Percentiles rank a stretch among this genome's conserved stretches.
Evolutionary conservation across 1,284 basidiomycete genomes (phyloP).

Genomic region (Cutaneotrichosporon sp.): DNA sequence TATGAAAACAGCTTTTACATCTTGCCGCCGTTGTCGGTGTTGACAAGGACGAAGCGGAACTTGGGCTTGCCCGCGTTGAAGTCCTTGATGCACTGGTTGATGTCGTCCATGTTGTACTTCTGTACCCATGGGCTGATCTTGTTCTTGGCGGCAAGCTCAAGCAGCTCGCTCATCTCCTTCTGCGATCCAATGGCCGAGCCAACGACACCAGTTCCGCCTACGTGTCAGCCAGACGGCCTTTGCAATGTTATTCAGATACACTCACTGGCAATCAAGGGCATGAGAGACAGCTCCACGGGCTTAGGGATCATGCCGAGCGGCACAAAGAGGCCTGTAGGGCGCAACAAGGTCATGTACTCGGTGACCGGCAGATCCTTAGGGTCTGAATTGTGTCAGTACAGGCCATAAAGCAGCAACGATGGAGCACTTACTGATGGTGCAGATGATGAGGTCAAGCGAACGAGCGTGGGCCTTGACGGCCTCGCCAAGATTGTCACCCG

Average conservation of each 20-base stretch:
- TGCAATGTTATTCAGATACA: too few species aligned
- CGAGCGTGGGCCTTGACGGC: constrained; percentile 33
- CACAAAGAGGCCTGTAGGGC: constrained; percentile 43
- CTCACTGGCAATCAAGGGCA: constrained; percentile 11
- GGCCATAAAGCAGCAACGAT: not conserved
- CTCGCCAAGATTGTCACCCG: constrained; percentile 25
- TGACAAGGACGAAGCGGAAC: constrained; percentile 49
- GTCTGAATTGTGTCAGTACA: not conserved
- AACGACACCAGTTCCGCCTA: constrained; percentile 14
- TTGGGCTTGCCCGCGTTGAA: constrained; percentile 46
- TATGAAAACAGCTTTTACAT: constrained; percentile 19
- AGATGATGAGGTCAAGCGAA: constrained; percentile 48
- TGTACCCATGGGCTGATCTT: constrained; percentile 34
- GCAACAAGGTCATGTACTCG: constrained; percentile 42
- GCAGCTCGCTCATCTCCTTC: constrained; percentile 41
- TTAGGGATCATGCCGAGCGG: constrained; percentile 43
- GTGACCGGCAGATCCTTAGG: constrained; percentile 24
- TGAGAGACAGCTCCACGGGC: constrained; percentile 28
- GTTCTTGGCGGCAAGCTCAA: constrained; percentile 36
- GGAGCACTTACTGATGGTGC: constrained; percentile 43
- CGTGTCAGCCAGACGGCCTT: too few species aligned
- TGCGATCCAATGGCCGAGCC: constrained; percentile 44
- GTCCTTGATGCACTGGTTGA: constrained; percentile 47
- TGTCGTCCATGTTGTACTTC: constrained; percentile 46
- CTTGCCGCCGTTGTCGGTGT: constrained; percentile 31